Base-by-base conservation (phyloP, 352 stramenopile genomes). In the Globisporangium rhizosaccharum region DNA sequence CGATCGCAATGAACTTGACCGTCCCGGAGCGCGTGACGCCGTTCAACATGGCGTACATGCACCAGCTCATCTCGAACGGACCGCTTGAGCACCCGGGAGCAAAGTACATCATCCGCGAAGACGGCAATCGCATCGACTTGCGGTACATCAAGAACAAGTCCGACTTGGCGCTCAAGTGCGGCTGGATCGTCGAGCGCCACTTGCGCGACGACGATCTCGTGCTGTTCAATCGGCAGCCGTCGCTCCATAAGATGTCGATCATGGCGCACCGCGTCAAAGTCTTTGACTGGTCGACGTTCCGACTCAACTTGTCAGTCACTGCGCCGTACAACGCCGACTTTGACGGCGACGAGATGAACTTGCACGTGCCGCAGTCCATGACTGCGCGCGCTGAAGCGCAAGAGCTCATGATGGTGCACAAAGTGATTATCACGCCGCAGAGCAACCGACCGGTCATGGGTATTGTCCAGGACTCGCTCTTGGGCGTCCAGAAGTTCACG, bases 251-350 rank as follows among this genome's bases (percentile, higher is more conserved):
- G 72, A 99, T 99, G 97, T 98, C 87, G 49, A 99, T 99, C 75
- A 99, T 99, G 97, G 96, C 96, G 26, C 97, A 99, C 72, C 87
- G 93, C 39, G 97, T 98, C 25, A 99, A 99, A 72, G 96, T 99
- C 45, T 92, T 99, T 59, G 96, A 99, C 81, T 99, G 96, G 93
- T 98, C 92, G 48, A 99, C 97, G 23, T 99, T 99, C 79, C 94
- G 97, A 68, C 76, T 99, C 49, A 99, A 99, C 71, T 76, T 99
- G 55, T 98, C 90, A 46, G 87, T 97, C 18, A 99, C 97, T 6
- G 96, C 96, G 23, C 97, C 97, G 33, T 99, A 99, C 81, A 99
- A 99, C 73, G 97, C 97, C 60, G 97, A 99, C 90, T 99, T 99
- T 67, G 97, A 99, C 86, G 97, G 97, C 52, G 97, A 99, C 70